These are phyloP conservation scores for Trichoderma afroharzianum DNA, from an alignment of 2,329 filamentous ascomycete genomes.

Conservation along the genomic window DNA sequence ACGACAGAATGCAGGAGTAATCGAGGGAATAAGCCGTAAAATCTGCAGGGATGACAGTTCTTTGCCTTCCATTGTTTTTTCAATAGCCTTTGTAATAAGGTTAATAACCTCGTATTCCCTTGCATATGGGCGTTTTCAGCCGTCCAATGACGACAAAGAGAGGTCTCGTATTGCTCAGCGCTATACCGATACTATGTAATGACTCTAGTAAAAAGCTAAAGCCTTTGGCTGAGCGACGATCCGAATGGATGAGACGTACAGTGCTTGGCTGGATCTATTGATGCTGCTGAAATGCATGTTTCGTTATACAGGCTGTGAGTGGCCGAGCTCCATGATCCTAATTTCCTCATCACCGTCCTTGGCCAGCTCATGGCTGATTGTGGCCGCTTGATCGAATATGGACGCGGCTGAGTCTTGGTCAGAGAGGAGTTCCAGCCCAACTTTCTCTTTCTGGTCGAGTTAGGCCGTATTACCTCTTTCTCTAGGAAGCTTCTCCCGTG, in stretches of 20 bases:
- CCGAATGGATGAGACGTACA: conserved; percentile 10
- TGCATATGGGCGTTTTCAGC: conserved; percentile 3
- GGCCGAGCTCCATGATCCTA: neutral
- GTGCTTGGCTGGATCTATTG: conserved; percentile 13
- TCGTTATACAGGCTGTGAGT: conserved; percentile 2
- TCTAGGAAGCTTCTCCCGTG: neutral
- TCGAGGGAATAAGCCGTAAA: neutral
- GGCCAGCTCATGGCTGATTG: conserved; percentile 8
- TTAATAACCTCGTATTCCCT: conserved; percentile 16
- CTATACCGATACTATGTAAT: neutral
- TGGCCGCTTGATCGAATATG: neutral
- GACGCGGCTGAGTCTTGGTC: neutral
- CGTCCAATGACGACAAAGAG: conserved; percentile 5
- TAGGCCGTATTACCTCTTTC: neutral
- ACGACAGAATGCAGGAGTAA: neutral
- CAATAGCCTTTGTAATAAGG: conserved; percentile 9
- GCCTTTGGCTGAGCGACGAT: neutral
- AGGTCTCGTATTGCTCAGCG: conserved; percentile 11
- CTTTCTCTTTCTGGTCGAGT: neutral
- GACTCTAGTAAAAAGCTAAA: conserved; percentile 13
- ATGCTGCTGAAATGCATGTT: neutral
- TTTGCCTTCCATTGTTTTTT: neutral
- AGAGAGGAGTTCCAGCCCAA: neutral
- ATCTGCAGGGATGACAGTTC: neutral
- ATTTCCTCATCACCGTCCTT: neutral